Evolutionary conservation across 148 eudicot genomes (phyloP).

Genomic region (Rhododendron williamsianum): DNA sequence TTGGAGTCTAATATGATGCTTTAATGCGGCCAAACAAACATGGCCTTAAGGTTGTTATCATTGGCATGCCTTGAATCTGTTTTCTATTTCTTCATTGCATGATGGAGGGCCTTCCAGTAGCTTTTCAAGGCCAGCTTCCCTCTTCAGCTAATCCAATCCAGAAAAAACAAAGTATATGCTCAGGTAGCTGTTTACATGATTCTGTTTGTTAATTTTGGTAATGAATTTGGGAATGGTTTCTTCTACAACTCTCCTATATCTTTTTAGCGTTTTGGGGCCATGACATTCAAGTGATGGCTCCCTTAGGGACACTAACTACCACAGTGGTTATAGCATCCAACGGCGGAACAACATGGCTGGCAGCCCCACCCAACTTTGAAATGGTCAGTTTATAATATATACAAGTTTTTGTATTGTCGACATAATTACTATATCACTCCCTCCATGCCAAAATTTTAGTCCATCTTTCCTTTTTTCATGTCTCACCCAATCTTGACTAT

Average conservation of each 20-base stretch:
- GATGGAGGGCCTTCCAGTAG: conserved; percentile 63
- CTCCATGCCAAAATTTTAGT: not conserved
- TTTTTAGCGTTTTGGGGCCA: not conserved
- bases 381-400: not conserved
- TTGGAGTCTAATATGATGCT: not conserved
- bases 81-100: conserved; percentile 43
- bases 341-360: not conserved
- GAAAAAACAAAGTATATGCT: conserved; percentile 59
- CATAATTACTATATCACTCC: not conserved
- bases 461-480: not conserved
- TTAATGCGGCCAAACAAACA: not conserved
- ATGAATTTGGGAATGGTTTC: not conserved
- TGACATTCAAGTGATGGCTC: not conserved
- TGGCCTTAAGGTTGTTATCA: not conserved
- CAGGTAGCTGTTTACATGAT: conserved; percentile 36
- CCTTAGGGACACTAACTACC: not conserved
- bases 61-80: conserved; percentile 4
- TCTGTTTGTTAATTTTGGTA: not conserved
- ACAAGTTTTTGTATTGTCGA: not conserved
- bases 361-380: not conserved
- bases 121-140: conserved; percentile 60
- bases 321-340: not conserved
- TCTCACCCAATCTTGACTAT: not conserved
- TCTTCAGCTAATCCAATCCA: conserved; percentile 43
- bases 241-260: not conserved